Percentiles rank a stretch among this genome's conserved stretches.
phyloP scores from a whole-genome alignment of 202 grass and related monocot genomes.

The Dendrocalamus latiflorus region DNA sequence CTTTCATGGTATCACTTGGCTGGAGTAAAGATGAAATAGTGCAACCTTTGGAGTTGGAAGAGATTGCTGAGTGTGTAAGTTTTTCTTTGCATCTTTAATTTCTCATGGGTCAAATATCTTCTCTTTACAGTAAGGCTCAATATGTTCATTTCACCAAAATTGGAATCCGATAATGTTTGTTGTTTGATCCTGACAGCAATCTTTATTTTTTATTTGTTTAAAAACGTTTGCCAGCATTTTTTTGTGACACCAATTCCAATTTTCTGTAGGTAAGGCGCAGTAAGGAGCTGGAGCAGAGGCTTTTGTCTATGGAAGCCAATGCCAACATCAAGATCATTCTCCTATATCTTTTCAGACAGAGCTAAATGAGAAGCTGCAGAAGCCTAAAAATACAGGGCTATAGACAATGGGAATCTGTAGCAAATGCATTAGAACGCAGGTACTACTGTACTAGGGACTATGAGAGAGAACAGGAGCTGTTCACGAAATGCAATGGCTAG shows the following conservation, averaged over 20 bases:
- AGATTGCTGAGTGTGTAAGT: conserved; percentile 55
- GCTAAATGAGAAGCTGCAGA: conserved; percentile 12
- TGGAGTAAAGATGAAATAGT: conserved; percentile 54
- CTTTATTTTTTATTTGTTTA: not conserved
- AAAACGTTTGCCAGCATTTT: not conserved
- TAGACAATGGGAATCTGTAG: not conserved
- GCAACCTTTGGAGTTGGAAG: conserved; percentile 38
- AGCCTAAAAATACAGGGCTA: not conserved
- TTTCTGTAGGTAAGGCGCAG: conserved; percentile 36
- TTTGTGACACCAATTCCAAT: conserved; percentile 15
- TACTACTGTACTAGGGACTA: not conserved
- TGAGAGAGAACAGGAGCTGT: not conserved
- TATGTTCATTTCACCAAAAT: not conserved
- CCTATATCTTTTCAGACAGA: conserved; percentile 12
- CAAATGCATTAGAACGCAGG: conserved; percentile 17
- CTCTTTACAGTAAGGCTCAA: not conserved
- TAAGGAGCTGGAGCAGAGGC: conserved; percentile 25
- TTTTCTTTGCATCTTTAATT: conserved; percentile 14
- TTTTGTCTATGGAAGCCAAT: conserved; percentile 35
- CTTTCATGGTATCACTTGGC: conserved; percentile 46
- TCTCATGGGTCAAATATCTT: not conserved
- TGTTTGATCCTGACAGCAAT: not conserved
- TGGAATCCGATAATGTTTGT: not conserved
- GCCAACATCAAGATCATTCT: conserved; percentile 37
- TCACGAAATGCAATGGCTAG: conserved; percentile 26